A percentile compares a stretch with the other conserved stretches of the same genome.
phyloP scores from a whole-genome alignment of 202 grass and related monocot species.

The Brachypodium distachyon region DNA sequence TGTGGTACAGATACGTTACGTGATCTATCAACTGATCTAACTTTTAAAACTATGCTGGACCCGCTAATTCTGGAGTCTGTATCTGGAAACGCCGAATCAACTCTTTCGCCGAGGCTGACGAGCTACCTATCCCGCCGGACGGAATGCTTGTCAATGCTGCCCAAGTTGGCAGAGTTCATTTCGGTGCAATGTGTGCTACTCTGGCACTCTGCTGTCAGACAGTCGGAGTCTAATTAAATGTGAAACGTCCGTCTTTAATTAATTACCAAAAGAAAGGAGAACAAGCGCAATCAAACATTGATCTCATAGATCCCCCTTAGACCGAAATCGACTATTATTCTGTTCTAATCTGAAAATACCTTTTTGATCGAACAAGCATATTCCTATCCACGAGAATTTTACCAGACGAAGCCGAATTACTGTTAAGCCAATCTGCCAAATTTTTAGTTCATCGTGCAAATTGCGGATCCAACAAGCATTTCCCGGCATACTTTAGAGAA shows the following conservation, averaged over 20 bases:
- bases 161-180: neutral
- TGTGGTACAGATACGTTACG: neutral
- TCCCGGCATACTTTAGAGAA: neutral
- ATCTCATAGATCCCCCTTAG: neutral
- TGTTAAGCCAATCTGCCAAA: neutral
- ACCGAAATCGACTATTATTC: no score
- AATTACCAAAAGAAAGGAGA: neutral
- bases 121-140: no score
- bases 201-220: neutral
- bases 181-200: neutral
- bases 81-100: neutral
- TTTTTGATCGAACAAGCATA: no score
- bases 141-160: neutral
- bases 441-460: neutral
- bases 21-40: neutral
- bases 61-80: neutral
- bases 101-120: no score
- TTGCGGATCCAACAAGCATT: neutral
- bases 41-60: neutral
- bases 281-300: neutral
- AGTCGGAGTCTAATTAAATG: neutral
- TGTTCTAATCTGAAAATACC: no score
- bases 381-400: no score
- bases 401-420: no score
- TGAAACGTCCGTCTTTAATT: neutral